These are phyloP conservation scores for Ulota crispa DNA, from an alignment of 225 moss, liverwort and hornwort species.

Conservation along the genomic window DNA sequence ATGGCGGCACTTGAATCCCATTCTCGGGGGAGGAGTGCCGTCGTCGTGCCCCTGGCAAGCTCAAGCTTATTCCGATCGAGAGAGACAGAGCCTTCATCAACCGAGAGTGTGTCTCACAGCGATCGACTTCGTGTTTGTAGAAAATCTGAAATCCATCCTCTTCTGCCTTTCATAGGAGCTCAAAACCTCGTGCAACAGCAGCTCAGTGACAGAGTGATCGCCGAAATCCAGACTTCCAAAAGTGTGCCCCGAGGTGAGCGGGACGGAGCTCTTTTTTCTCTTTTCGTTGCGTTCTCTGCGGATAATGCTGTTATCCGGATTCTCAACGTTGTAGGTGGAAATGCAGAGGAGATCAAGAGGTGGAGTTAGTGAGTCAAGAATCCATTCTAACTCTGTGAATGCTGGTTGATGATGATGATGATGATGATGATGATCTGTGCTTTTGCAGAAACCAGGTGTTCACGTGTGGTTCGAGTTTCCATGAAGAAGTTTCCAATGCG, in stretches of 20 bases:
- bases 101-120: not conserved
- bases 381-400: not conserved
- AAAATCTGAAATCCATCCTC: not conserved
- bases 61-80: not conserved
- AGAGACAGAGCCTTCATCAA: too few species aligned
- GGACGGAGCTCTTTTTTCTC: not conserved
- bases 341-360: slow-evolving; percentile 11
- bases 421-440: not conserved
- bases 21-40: slow-evolving; percentile 14
- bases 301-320: not conserved
- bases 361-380: slow-evolving; percentile 10
- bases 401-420: not conserved
- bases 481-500: slow-evolving; percentile 20
- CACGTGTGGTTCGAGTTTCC: not conserved
- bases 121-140: not conserved
- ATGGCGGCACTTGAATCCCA: slow-evolving; percentile 23
- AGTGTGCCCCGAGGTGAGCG: not conserved
- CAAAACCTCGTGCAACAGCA: not conserved
- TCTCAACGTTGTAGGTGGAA: not conserved
- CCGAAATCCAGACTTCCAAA: not conserved
- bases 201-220: not conserved
- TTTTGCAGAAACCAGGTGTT: not conserved
- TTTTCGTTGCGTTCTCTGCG: not conserved
- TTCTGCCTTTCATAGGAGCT: not conserved
- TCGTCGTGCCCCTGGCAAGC: not conserved